Conservation (phyloP, 768 basidiomycete species). For the Russula emetica region DNA sequence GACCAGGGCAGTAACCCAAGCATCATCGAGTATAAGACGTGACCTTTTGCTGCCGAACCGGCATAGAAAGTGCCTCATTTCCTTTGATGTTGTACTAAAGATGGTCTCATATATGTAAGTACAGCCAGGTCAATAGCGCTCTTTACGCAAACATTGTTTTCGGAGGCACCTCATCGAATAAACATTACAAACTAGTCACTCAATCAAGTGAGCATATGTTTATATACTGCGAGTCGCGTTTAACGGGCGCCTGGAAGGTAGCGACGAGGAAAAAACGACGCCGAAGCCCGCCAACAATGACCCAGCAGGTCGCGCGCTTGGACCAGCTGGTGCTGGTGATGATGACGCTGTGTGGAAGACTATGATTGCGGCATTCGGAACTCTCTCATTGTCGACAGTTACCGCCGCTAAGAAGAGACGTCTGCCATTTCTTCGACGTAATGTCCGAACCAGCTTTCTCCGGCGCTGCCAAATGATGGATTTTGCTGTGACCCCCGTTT, state of each 20-base stretch:
- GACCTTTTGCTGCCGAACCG: constrained; percentile 2
- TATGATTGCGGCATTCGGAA: constrained; percentile 16
- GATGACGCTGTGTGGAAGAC: constrained; percentile 8
- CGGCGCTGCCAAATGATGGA: constrained; percentile 39
- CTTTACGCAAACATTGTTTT: constrained; percentile 15
- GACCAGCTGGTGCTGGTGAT: background rate
- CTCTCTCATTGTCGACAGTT: constrained; percentile 17
- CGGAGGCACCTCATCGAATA: background rate
- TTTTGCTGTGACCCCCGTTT: constrained; percentile 35
- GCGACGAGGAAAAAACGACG: background rate
- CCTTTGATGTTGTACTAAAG: background rate
- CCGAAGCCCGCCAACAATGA: background rate
- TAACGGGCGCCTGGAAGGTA: constrained; percentile 1
- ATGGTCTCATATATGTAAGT: background rate
- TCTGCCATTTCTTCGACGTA: constrained; percentile 56
- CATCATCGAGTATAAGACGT: constrained; percentile 7
- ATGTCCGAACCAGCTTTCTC: constrained; percentile 48
- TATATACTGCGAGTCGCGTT: background rate
- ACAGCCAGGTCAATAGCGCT: constrained; percentile 14
- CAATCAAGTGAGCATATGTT: constrained; percentile 10
- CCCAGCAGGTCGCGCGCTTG: background rate
- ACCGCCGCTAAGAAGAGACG: constrained; percentile 25
- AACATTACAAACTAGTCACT: background rate
- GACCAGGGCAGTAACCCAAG: constrained; percentile 5
- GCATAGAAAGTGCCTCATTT: constrained; percentile 12